Evolutionary conservation across 1,284 basidiomycete species (phyloP).

Genomic region (Wallemia hederae): DNA sequence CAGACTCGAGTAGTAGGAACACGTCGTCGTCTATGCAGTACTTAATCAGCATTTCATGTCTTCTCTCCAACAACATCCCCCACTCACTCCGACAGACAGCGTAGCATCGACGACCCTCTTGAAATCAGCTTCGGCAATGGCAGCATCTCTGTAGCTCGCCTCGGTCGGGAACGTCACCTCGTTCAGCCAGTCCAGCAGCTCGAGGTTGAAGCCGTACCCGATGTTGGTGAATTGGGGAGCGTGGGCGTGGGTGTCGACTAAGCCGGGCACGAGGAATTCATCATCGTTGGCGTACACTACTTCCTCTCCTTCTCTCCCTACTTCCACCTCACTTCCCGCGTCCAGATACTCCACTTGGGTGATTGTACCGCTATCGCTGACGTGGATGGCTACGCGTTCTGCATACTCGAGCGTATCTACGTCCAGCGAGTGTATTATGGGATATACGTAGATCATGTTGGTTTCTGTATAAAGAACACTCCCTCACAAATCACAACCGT

Average conservation of each 20-base stretch:
- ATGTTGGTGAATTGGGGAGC: slow-evolving; percentile 65
- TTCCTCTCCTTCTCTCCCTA: slow-evolving; percentile 7
- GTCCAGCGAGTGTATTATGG: slow-evolving; percentile 33
- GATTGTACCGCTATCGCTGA: slow-evolving; percentile 15
- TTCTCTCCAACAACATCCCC: not conserved
- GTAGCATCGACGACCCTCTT: not conserved
- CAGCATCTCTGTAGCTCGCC: slow-evolving; percentile 36
- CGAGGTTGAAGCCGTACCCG: slow-evolving; percentile 26
- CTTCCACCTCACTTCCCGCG: slow-evolving; percentile 27
- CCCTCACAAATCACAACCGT: no score
- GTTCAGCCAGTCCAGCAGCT: slow-evolving; percentile 74
- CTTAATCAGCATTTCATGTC: not conserved
- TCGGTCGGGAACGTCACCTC: slow-evolving; percentile 74
- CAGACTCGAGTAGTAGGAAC: slow-evolving; percentile 65
- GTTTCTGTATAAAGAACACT: not conserved
- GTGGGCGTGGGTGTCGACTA: slow-evolving; percentile 59
- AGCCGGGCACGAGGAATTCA: slow-evolving; percentile 60
- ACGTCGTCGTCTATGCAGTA: slow-evolving; percentile 47
- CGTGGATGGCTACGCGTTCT: slow-evolving; percentile 28
- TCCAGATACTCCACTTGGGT: slow-evolving; percentile 31
- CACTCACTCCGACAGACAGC: not conserved
- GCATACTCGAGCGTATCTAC: slow-evolving; percentile 26
- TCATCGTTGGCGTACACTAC: slow-evolving; percentile 20
- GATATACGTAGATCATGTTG: slow-evolving; percentile 29
- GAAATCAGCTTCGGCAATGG: slow-evolving; percentile 14